Conservation (phyloP, 1,139 yeast genomes). For the Suhomyces panamericanus region DNA sequence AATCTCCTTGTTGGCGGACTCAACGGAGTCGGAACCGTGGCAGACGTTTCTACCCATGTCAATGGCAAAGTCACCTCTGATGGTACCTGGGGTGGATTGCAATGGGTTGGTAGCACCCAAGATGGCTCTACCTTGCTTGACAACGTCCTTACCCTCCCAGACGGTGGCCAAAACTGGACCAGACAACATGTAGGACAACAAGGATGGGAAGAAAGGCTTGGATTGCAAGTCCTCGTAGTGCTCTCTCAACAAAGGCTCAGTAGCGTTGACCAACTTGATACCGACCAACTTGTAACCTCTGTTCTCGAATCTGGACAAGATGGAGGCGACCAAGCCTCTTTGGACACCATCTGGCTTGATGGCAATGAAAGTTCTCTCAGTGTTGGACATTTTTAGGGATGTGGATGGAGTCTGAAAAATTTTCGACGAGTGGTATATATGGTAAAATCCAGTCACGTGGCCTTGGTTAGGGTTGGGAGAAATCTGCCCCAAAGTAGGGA, state of each 20-base stretch:
- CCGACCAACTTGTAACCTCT: conserved; percentile 98
- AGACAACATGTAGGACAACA: conserved; percentile 93
- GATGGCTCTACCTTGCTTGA: conserved; percentile 96
- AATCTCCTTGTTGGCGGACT: conserved; percentile 95
- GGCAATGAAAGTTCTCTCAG: conserved; percentile 97
- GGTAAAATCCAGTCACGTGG: conserved; percentile 4
- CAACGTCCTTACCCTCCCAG: conserved; percentile 99
- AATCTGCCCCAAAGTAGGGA: no score
- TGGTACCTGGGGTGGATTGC: conserved; percentile 97
- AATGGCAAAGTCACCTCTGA: conserved; percentile 95
- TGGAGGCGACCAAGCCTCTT: conserved; percentile 92
- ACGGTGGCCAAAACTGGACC: conserved; percentile 99
- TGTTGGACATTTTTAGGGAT: conserved; percentile 37
- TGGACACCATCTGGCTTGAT: conserved; percentile 99
- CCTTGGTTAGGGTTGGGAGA: background rate
- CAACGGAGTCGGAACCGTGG: conserved; percentile 99
- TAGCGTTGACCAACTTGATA: conserved; percentile 86
- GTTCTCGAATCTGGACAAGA: conserved; percentile 92
- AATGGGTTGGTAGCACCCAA: conserved; percentile 99
- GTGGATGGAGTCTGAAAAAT: conserved; percentile 7
- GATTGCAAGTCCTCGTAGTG: conserved; percentile 95
- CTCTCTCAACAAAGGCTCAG: conserved; percentile 83
- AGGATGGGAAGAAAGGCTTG: conserved; percentile 97
- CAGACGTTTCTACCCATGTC: conserved; percentile 99
- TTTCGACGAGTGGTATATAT: conserved; percentile 7